These are phyloP conservation scores for Fraxinus albicans DNA, from an alignment of 305 asterid species.

Conservation along the genomic window DNA sequence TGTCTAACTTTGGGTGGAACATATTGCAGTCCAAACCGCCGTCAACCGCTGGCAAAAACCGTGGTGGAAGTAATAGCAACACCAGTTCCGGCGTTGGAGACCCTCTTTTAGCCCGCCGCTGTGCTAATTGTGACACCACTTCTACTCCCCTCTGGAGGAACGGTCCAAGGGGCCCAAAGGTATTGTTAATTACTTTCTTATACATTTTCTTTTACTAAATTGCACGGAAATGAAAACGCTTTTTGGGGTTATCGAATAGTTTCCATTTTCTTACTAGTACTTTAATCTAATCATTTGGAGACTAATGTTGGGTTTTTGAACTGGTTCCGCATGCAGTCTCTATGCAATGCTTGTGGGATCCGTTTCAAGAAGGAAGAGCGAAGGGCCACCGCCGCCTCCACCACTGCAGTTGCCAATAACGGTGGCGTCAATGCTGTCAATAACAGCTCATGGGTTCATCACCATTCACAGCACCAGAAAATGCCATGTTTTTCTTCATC, in stretches of 20 bases:
- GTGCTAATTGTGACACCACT: conserved; percentile 20
- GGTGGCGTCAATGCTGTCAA: neutral
- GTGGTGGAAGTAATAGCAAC: conserved; percentile 27
- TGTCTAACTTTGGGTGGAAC: conserved; percentile 80
- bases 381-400: conserved; percentile 59
- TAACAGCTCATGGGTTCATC: conserved; percentile 43
- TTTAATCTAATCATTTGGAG: neutral
- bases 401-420: conserved; percentile 2
- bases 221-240: neutral
- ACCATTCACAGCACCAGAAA: conserved; percentile 15
- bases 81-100: neutral
- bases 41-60: conserved; percentile 43
- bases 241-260: neutral
- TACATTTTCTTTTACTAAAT: neutral
- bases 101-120: conserved; percentile 53
- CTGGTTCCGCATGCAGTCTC: conserved; percentile 37
- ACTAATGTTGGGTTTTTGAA: neutral
- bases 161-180: conserved; percentile 46
- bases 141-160: conserved; percentile 64
- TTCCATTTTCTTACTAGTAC: neutral
- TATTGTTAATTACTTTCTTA: neutral
- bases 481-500: conserved; percentile 32
- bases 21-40: conserved; percentile 40
- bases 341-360: conserved; percentile 96
- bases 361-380: conserved; percentile 96